Conservation (phyloP, 441 rosid genomes). For the Biscutella laevigata region DNA sequence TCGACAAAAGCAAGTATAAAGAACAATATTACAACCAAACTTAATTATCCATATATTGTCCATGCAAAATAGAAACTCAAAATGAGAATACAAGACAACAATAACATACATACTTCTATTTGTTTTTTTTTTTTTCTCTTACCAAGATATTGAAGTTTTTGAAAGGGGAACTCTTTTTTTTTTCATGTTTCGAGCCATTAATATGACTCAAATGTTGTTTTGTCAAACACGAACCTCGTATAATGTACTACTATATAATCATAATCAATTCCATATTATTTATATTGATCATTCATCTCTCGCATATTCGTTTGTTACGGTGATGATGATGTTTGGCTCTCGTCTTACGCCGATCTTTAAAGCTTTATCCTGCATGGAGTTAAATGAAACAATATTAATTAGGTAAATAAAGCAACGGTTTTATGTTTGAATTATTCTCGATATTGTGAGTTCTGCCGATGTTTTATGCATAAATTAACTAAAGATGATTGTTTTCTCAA, state of each 20-base stretch:
- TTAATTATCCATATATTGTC: too few species aligned
- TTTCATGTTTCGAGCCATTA: slow-evolving; percentile 4
- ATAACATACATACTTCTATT: neutral
- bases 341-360: slow-evolving; percentile 1
- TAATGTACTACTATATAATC: neutral
- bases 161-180: slow-evolving; percentile 22
- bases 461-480: too few species aligned
- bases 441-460: too few species aligned
- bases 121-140: neutral
- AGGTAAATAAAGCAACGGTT: too few species aligned
- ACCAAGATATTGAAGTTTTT: slow-evolving; percentile 25
- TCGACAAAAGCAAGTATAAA: neutral
- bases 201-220: neutral
- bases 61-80: neutral
- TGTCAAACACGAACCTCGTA: neutral
- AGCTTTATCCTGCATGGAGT: slow-evolving; percentile 13
- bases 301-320: too few species aligned
- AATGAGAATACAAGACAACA: slow-evolving; percentile 1
- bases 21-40: neutral
- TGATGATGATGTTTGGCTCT: slow-evolving; percentile 7
- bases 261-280: neutral
- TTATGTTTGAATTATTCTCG: too few species aligned
- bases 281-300: too few species aligned
- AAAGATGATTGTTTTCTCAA: too few species aligned
- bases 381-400: neutral